These are phyloP conservation scores for Ophidiomyces ophidiicola DNA, from an alignment of 2,329 filamentous ascomycete genomes.

Conservation along the genomic window DNA sequence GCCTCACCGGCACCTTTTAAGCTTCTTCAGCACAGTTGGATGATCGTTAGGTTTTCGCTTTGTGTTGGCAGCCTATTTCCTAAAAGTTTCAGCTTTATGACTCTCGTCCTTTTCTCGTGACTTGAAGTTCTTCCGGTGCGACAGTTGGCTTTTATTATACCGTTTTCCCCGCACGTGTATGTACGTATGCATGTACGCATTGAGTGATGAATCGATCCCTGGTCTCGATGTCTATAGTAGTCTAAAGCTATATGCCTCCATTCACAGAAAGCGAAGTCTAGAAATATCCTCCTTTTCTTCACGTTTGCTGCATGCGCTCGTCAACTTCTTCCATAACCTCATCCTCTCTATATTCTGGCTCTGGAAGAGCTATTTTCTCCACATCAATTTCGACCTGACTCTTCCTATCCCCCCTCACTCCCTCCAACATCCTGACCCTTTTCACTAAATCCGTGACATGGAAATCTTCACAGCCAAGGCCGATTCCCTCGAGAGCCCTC, in stretches of 20 bases:
- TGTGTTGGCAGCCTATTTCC: background rate
- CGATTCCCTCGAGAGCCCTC: constrained; percentile 57
- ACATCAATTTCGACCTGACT: constrained; percentile 25
- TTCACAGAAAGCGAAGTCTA: too few relatives aligned
- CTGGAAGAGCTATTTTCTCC: constrained; percentile 9
- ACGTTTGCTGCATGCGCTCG: constrained; percentile 23
- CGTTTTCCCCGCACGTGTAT: too few relatives aligned
- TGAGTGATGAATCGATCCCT: background rate
- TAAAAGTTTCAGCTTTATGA: background rate
- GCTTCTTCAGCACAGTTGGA: too few relatives aligned
- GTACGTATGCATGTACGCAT: constrained; percentile 7
- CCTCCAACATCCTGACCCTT: constrained; percentile 55
- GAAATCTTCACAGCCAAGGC: constrained; percentile 63
- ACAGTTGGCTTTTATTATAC: background rate
- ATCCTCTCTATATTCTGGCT: constrained; percentile 12
- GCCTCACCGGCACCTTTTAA: too few relatives aligned
- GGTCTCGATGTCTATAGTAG: background rate
- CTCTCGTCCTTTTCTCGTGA: too few relatives aligned
- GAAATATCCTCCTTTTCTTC: background rate
- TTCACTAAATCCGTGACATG: constrained; percentile 74
- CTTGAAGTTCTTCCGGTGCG: background rate
- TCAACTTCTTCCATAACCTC: constrained; percentile 14
- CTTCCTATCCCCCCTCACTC: constrained; percentile 19
- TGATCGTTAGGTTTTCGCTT: too few relatives aligned
- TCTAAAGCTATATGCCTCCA: background rate